Percentiles rank a stretch among this genome's conserved stretches.
Evolutionary conservation across 768 basidiomycete species (phyloP).

Genomic region (Strobilomyces dryophilus): DNA sequence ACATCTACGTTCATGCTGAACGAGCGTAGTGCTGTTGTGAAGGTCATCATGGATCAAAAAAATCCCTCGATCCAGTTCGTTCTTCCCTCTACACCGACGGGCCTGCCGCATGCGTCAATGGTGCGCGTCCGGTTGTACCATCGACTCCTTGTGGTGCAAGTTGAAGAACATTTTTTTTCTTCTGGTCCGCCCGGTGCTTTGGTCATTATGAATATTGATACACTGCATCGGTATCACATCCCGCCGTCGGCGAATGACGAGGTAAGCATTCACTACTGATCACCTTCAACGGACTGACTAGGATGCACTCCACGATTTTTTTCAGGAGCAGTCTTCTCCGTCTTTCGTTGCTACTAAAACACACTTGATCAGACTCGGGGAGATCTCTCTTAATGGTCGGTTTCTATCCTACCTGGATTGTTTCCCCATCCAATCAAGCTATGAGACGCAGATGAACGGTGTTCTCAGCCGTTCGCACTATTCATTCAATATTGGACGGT

Average conservation of each 20-base stretch:
- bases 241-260: neutral
- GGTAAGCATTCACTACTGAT: neutral
- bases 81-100: neutral
- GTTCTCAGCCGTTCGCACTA: neutral
- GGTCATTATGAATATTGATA: neutral
- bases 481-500: neutral
- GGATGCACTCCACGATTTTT: too few relatives aligned
- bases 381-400: neutral
- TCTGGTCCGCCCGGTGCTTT: neutral
- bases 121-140: constrained; percentile 4
- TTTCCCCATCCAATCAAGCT: constrained; percentile 1
- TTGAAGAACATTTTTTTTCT: neutral
- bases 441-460: neutral
- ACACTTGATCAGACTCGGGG: neutral
- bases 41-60: too few relatives aligned
- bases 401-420: constrained; percentile 4
- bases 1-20: neutral
- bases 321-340: too few relatives aligned
- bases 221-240: constrained; percentile 1
- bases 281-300: neutral
- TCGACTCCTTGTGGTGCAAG: constrained; percentile 5
- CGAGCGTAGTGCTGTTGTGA: too few relatives aligned
- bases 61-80: neutral
- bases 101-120: too few relatives aligned
- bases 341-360: constrained; percentile 6